Evolutionary conservation across 73 alveolate genomes (phyloP).

Genomic region (Uronychia setigera): DNA sequence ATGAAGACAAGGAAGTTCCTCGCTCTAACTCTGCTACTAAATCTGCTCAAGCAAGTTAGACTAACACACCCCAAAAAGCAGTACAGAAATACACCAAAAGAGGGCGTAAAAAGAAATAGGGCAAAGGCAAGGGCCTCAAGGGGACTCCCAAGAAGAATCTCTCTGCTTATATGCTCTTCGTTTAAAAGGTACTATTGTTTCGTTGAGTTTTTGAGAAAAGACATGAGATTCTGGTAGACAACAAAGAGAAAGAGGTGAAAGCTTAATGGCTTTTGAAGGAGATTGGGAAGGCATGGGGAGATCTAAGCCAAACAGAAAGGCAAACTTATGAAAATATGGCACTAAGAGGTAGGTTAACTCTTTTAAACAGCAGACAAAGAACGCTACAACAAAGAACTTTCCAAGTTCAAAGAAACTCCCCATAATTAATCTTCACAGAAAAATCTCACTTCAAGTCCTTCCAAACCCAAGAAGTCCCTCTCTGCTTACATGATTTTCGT

Average conservation of each 20-base stretch:
- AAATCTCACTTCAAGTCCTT: background rate
- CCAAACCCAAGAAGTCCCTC: constrained; percentile 56
- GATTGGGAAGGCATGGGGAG: background rate
- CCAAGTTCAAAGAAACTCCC: background rate
- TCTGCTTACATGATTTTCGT: constrained; percentile 64
- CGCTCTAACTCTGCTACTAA: no score
- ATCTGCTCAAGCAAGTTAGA: no score
- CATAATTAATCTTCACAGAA: background rate
- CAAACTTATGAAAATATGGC: background rate
- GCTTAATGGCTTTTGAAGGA: background rate
- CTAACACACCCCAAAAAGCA: background rate
- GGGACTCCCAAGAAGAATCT: constrained; percentile 2
- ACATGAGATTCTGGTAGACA: background rate
- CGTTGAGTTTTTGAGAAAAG: background rate
- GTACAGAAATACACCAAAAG: background rate
- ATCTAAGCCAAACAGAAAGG: background rate
- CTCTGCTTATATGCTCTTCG: background rate
- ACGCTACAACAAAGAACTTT: constrained; percentile 14
- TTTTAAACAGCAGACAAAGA: constrained; percentile 15
- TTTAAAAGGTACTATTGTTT: background rate
- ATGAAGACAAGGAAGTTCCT: no score
- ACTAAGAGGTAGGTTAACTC: background rate
- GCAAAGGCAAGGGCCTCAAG: background rate
- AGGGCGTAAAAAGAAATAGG: background rate
- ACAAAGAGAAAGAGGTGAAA: background rate